A percentile compares a stretch with the other conserved stretches of the same genome.
Evolutionary conservation across 2,329 filamentous ascomycete genomes (phyloP).

Genomic region (Stagonosporopsis chrysanthemi): DNA sequence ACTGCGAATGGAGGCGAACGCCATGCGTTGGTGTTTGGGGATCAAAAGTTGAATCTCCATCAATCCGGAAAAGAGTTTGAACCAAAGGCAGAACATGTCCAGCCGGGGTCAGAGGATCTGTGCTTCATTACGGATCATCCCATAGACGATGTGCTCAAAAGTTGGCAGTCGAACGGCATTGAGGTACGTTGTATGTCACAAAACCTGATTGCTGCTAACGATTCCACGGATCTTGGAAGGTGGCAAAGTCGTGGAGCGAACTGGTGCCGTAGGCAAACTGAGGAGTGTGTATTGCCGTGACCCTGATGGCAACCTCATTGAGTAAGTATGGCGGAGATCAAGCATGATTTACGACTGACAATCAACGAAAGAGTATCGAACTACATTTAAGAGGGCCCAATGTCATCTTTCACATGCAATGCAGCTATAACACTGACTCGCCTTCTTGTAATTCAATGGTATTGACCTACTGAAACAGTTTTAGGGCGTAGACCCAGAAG

Average conservation of each 20-base stretch:
- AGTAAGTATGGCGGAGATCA: conserved; percentile 7
- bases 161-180: conserved; percentile 4
- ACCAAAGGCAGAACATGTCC: conserved; percentile 20
- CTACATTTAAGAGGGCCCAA: not conserved
- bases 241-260: conserved; percentile 14
- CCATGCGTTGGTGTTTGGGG: conserved; percentile 20
- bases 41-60: conserved; percentile 25
- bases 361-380: not conserved
- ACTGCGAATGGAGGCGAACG: conserved; percentile 12
- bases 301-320: conserved; percentile 24
- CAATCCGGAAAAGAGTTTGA: conserved; percentile 23
- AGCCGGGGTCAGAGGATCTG: conserved; percentile 20
- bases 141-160: conserved; percentile 9
- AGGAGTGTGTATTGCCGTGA: conserved; percentile 25
- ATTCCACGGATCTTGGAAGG: conserved; percentile 4
- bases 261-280: conserved; percentile 18
- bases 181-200: not conserved
- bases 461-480: no score
- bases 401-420: not conserved
- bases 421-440: not conserved
- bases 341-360: not conserved
- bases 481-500: no score
- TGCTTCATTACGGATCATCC: conserved; percentile 22
- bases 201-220: not conserved
- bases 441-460: no score